Evolutionary conservation across 192 early-diverging fungal species (phyloP), one percentile per base, ranked within the genome.

Genomic region (Linnemannia zychae): DNA sequence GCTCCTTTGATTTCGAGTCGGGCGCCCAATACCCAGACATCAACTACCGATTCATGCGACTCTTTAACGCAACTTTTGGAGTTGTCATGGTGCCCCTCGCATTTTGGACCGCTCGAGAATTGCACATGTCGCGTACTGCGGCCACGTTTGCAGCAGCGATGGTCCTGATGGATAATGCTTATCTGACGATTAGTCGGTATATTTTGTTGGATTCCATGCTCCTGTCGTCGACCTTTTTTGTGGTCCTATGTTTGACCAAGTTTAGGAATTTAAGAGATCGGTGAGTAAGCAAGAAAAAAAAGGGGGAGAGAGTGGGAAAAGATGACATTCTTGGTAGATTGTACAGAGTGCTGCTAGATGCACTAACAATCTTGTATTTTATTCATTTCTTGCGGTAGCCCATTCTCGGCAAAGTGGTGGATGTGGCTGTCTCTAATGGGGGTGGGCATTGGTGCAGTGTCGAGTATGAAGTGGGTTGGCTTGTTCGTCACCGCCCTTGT

Each of bases 141-240:
- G 89, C 91, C 2, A 71, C 95, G 34, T 88, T 98, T 3, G 90
- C 94, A 18, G 95, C 93, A 3, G 82, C 90, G 13, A 94, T 99
- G 89, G 93, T 96, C 6, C 86, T 97, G 72, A 87, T 90, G 78
- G 96, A 97, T 84, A 93, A 91, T 76, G 95, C 96, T 3, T 93
- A 91, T 74, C 63, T 93, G 57, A 80, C 78, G 37, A 98, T 98
- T 79, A 94, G 91, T 72, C 93, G 96, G 37, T 98, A 98, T 79
- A 97, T 99, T 72, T 89, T 99, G 57, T 88, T 99, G 50, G 98
- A 99, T 75, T 95, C 97, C 15, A 96, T 98, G 94, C 91, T 99
- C 31, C 88, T 99, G 50, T 98, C 96, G 77, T 98, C 98, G 79
- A 99, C 97, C 2, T 80, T 77, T 16, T 78, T 89, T 3, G 90